A percentile compares a stretch with the other conserved stretches of the same genome.
These are phyloP conservation scores for Ceratocystis diversiconidia DNA, from an alignment of 2,329 filamentous ascomycete species.

Conservation along the genomic window DNA sequence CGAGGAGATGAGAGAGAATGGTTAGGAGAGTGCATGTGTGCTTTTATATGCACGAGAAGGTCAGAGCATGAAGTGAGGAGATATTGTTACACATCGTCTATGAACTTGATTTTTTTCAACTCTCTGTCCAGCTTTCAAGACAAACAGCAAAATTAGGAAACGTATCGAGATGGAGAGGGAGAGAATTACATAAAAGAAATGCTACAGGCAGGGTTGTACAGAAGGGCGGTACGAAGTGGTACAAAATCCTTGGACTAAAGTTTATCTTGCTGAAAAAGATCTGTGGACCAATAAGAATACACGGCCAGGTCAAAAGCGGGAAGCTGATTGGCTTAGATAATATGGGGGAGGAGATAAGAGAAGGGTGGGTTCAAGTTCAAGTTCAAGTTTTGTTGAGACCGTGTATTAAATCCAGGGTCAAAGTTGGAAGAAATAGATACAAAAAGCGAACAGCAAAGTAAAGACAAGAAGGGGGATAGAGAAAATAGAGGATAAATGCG, in stretches of 20 bases:
- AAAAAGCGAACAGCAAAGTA: not conserved
- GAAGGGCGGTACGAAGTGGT: not conserved
- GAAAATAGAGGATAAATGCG: not conserved
- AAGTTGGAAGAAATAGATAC: not conserved
- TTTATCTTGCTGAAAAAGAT: too few relatives aligned
- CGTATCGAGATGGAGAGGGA: not conserved
- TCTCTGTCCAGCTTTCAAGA: not conserved
- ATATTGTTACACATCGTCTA: not conserved
- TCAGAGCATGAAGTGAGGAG: not conserved
- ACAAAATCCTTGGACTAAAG: not conserved
- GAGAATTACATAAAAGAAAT: not conserved
- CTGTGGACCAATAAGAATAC: not conserved
- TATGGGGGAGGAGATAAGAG: not conserved
- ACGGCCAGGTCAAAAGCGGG: not conserved
- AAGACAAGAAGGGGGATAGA: not conserved
- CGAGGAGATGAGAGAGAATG: conserved; percentile 31
- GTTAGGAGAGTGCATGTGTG: too few relatives aligned
- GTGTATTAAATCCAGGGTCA: not conserved
- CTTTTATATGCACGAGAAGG: too few relatives aligned
- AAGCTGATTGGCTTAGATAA: not conserved
- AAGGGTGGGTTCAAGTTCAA: not conserved
- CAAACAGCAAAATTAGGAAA: not conserved
- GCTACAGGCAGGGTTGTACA: not conserved
- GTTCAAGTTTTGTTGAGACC: not conserved
- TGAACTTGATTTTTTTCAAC: not conserved